Evolutionary conservation across 2,329 filamentous ascomycete species (phyloP).

Genomic region (Zymoseptoria passerinii): DNA sequence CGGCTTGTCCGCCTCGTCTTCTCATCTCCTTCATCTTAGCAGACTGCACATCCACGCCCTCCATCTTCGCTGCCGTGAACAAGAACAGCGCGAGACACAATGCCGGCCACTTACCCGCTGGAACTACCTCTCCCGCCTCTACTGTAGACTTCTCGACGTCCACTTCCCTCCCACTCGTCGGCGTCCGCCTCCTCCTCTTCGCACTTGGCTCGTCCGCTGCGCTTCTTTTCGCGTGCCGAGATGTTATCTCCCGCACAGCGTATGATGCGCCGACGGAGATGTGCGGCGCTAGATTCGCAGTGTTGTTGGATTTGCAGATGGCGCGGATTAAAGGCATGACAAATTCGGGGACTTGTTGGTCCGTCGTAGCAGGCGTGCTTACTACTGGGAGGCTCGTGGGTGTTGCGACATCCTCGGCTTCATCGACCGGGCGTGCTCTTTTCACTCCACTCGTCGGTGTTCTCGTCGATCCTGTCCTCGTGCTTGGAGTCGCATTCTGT

Average conservation of each 20-base stretch:
- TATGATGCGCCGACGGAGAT: slow-evolving; percentile 15
- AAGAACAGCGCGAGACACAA: slow-evolving; percentile 11
- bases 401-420: background rate
- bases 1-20: slow-evolving; percentile 4
- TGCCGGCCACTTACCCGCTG: slow-evolving; percentile 12
- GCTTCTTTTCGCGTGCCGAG: slow-evolving; percentile 3
- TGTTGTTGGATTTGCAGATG: slow-evolving; percentile 32
- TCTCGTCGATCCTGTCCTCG: background rate
- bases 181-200: slow-evolving; percentile 8
- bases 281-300: slow-evolving; percentile 15
- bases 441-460: slow-evolving; percentile 7
- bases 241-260: slow-evolving; percentile 11
- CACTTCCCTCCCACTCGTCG: slow-evolving; percentile 5
- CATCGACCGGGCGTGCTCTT: background rate
- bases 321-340: slow-evolving; percentile 43
- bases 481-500: background rate
- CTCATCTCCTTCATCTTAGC: slow-evolving; percentile 2
- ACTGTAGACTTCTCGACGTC: background rate
- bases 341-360: slow-evolving; percentile 6
- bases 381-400: background rate
- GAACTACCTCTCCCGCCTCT: slow-evolving; percentile 1
- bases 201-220: slow-evolving; percentile 1
- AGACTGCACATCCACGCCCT: slow-evolving; percentile 4
- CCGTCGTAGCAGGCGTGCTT: background rate
- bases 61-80: slow-evolving; percentile 9